Base-by-base conservation (phyloP, 331 rosid genomes). In the Pyrus hybrid region DNA sequence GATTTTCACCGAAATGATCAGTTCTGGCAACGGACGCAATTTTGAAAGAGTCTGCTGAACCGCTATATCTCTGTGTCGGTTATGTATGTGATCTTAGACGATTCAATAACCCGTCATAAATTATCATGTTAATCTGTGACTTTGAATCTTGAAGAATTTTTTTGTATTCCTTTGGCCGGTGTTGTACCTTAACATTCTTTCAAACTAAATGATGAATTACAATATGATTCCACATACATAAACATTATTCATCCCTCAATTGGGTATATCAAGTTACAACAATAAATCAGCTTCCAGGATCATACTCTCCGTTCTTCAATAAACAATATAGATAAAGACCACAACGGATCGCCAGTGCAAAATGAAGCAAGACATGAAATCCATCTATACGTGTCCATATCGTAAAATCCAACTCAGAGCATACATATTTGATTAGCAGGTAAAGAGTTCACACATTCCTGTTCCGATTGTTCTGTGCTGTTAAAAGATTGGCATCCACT, bases 1-100 rank as follows among this genome's bases (percentile, higher is more conserved):
- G 84, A 90, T 49, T 60, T 57, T 76, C 77, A 17, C 54, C n/a
- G 5, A 74, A 29, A 51, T 70, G 30, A 80, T 51, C 82, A 73
- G 62, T 53, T 61, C 21, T 73, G 67, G 23, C 2, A 21, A 71
- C 54, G 29, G 80, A 28, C 77, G 53, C 74, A 33, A 53, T 77
- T 84, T 85, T 71, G 51, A 80, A 60, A 77, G 75, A 72, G 63
- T 66, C 21, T 13, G 29, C 57, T n/a, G 71, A 13, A 63, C 54
- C 14, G 18, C 29, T 62, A 23, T 58, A 9, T 28, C 47, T 17
- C 23, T 12, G 51, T 41, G 68, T 21, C 71, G 13, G 63, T 68
- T 37, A 5, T 60, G 29, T 23, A 29, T 32, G 43, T 60, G 70
- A 67, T 67, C 11, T 72, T 32, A 30, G 32, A 18, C 58, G 5